phyloP scores from a whole-genome alignment of 495 filamentous ascomycete genomes.

The Staphylotrichum tortipilum region DNA sequence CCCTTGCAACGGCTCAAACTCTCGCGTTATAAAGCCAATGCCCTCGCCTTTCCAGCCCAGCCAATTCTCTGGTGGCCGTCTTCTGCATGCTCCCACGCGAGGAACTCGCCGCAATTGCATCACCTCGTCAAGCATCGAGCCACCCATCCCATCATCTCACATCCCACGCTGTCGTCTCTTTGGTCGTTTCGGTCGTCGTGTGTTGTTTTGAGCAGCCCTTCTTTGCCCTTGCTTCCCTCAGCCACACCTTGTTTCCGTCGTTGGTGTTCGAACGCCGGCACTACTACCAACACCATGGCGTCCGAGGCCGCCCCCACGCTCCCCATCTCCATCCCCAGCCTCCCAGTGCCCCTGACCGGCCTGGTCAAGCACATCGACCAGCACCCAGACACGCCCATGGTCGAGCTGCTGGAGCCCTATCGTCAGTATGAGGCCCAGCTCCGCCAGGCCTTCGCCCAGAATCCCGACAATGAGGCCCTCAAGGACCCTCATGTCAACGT shows the following conservation, averaged over 20 bases:
- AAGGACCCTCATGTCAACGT: slow-evolving; percentile 56
- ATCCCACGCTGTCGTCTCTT: not conserved
- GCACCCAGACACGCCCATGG: slow-evolving; percentile 46
- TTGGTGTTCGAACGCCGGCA: slow-evolving; percentile 4
- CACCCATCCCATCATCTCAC: too few relatives aligned
- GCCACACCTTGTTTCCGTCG: not conserved
- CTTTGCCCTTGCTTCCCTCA: not conserved
- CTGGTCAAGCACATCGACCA: slow-evolving; percentile 39
- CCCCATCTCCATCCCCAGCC: too few relatives aligned
- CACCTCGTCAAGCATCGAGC: too few relatives aligned
- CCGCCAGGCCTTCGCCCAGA: slow-evolving; percentile 64
- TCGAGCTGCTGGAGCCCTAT: slow-evolving; percentile 56
- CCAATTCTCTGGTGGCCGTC: too few relatives aligned
- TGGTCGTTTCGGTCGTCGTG: not conserved
- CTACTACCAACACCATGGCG: too few relatives aligned
- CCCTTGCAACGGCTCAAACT: not conserved
- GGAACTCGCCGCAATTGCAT: too few relatives aligned
- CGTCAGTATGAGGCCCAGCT: slow-evolving; percentile 58
- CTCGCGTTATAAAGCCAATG: not conserved
- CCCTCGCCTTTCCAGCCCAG: too few relatives aligned
- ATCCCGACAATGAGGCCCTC: slow-evolving; percentile 49
- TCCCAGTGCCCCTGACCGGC: slow-evolving; percentile 35
- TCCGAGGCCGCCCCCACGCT: slow-evolving; percentile 29
- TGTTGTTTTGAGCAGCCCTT: not conserved
- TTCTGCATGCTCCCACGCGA: too few relatives aligned